A percentile compares a stretch with the other conserved stretches of the same genome.
phyloP scores from a whole-genome alignment of 1,284 basidiomycete genomes.

The Fistulina hepatica region DNA sequence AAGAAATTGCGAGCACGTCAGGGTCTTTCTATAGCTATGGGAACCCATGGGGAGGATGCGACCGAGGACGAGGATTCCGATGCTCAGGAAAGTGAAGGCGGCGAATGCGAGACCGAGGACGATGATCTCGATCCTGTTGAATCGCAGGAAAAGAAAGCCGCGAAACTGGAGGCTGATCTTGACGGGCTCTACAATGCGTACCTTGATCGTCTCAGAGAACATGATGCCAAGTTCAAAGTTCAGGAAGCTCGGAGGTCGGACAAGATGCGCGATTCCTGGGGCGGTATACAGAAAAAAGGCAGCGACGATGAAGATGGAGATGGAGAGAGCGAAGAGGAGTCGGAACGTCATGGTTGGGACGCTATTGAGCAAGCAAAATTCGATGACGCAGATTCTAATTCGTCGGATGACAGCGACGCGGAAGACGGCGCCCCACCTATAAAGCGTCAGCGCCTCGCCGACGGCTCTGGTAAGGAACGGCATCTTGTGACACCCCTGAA shows the following conservation, averaged over 20 bases:
- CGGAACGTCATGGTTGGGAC: constrained; percentile 57
- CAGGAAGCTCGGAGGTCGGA: constrained; percentile 74
- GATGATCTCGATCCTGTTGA: constrained; percentile 56
- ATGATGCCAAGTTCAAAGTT: constrained; percentile 86
- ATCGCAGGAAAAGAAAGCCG: constrained; percentile 54
- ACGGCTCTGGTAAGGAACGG: constrained; percentile 20
- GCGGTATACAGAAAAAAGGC: constrained; percentile 48
- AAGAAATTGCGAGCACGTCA: constrained; percentile 34
- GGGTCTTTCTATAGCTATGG: constrained; percentile 29
- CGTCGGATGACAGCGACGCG: constrained; percentile 47
- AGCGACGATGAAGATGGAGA: constrained; percentile 39
- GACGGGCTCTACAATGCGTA: constrained; percentile 88
- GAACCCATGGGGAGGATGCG: constrained; percentile 1
- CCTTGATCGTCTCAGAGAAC: constrained; percentile 70
- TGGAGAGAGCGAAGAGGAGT: constrained; percentile 34
- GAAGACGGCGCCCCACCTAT: constrained; percentile 33
- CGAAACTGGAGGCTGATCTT: constrained; percentile 73
- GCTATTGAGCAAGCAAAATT: constrained; percentile 38
- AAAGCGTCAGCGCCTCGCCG: constrained; percentile 29
- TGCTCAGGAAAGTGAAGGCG: constrained; percentile 31
- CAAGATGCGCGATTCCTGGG: constrained; percentile 61
- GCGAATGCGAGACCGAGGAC: constrained; percentile 34
- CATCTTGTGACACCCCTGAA: constrained; percentile 34
- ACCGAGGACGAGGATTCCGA: constrained; percentile 38
- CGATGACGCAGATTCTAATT: constrained; percentile 39